Conservation (phyloP, 1,139 yeast species). For the Kazachstania sp. region DNA sequence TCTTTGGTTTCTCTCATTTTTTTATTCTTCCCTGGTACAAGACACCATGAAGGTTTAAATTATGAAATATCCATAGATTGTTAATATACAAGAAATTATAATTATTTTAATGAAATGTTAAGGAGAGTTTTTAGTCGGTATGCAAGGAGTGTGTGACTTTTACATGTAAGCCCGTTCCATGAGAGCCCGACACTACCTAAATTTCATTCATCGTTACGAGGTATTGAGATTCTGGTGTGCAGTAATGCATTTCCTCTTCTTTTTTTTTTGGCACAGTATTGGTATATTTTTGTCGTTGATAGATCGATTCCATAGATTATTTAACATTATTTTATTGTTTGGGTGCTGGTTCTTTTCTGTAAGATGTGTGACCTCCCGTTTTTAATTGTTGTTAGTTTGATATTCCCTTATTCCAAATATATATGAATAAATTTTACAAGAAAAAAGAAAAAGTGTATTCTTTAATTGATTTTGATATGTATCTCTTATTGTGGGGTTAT, state of each 20-base stretch:
- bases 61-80: too few species aligned
- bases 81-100: not conserved
- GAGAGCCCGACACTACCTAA: conserved; percentile 15
- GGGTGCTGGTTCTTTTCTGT: too few species aligned
- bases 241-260: conserved; percentile 16
- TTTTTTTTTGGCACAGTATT: conserved; percentile 5
- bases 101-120: conserved; percentile 1
- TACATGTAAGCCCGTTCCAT: too few species aligned
- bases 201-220: not conserved
- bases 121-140: conserved; percentile 18
- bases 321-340: not conserved
- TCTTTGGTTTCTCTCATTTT: too few species aligned
- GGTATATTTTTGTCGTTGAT: not conserved
- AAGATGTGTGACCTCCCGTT: too few species aligned
- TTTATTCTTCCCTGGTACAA: too few species aligned
- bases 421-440: too few species aligned
- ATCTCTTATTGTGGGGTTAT: not conserved
- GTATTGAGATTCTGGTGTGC: conserved; percentile 8
- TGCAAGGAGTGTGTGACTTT: not conserved
- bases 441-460: too few species aligned
- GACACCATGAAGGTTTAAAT: too few species aligned
- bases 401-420: too few species aligned
- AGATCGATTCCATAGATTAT: not conserved
- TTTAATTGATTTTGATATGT: too few species aligned
- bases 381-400: too few species aligned